Percentiles rank a stretch among this genome's conserved stretches.
These are phyloP conservation scores for Neocatenulostroma microsporum DNA, from an alignment of 2,329 filamentous ascomycete species.

Conservation along the genomic window DNA sequence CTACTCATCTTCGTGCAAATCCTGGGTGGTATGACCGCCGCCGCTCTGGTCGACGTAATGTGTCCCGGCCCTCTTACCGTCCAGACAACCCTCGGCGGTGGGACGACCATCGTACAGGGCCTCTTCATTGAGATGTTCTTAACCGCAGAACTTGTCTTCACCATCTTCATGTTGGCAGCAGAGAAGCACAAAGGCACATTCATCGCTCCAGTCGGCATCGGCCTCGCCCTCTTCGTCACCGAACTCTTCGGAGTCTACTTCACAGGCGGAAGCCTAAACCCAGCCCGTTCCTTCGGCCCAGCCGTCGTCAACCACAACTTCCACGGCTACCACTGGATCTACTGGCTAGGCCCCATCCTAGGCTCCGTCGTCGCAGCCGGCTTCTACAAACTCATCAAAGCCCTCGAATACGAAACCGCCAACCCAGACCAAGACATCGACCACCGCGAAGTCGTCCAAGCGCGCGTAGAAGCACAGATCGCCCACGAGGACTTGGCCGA, in stretches of 20 bases:
- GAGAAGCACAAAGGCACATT: constrained; percentile 30
- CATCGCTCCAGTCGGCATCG: constrained; percentile 64
- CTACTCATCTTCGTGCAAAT: constrained; percentile 32
- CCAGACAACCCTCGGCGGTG: constrained; percentile 24
- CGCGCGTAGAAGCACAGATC: too few relatives aligned
- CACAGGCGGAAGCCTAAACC: constrained; percentile 29
- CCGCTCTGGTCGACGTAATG: constrained; percentile 28
- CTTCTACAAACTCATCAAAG: constrained; percentile 24
- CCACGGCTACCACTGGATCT: constrained; percentile 27
- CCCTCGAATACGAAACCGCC: constrained; percentile 23
- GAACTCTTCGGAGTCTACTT: constrained; percentile 23
- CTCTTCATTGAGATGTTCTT: constrained; percentile 31
- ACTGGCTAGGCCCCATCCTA: constrained; percentile 22
- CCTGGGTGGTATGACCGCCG: constrained; percentile 31
- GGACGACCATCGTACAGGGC: constrained; percentile 23
- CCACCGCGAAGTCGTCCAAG: too few relatives aligned
- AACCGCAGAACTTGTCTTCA: constrained; percentile 25
- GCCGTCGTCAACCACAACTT: constrained; percentile 24
- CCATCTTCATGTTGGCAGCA: constrained; percentile 29
- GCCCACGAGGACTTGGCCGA: too few relatives aligned
- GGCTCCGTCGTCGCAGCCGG: constrained; percentile 17
- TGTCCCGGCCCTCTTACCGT: constrained; percentile 30
- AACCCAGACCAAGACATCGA: constrained; percentile 24
- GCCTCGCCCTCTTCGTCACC: constrained; percentile 56
- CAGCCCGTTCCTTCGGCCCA: constrained; percentile 28